Conservation (phyloP, 306 rosid genomes). For the Cotoneaster glaucophyllus region DNA sequence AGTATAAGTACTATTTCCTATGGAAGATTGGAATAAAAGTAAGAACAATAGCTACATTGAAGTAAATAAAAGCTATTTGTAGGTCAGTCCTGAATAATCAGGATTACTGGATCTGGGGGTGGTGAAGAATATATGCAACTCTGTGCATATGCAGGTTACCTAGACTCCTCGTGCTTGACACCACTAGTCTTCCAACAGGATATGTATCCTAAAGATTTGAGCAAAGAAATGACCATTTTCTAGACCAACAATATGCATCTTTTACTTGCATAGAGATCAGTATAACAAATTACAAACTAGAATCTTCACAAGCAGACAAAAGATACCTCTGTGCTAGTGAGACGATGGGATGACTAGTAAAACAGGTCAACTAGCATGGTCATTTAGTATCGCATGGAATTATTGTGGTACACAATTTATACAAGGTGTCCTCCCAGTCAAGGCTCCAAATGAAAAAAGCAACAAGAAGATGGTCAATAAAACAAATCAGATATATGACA, state of each 20-base stretch:
- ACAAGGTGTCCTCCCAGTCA: background rate
- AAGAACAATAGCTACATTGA: background rate
- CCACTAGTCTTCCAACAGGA: background rate
- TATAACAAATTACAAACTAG: background rate
- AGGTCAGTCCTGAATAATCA: background rate
- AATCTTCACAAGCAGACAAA: background rate
- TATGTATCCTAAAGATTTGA: background rate
- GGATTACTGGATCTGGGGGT: background rate
- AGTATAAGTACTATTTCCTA: too few species aligned
- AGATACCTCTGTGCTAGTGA: too few species aligned
- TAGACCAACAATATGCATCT: background rate
- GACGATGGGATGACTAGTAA: background rate
- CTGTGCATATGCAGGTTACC: background rate
- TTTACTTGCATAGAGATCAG: background rate
- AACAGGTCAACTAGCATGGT: background rate
- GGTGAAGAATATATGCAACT: background rate
- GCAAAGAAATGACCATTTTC: background rate
- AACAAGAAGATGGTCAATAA: background rate
- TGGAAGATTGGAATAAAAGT: background rate
- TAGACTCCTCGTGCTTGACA: background rate
- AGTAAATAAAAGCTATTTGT: background rate
- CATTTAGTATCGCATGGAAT: background rate
- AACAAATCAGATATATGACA: slow-evolving; percentile 6
- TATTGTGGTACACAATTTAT: background rate
- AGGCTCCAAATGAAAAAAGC: background rate